Conservation (phyloP, 1,284 basidiomycete genomes). For the Tylopilus sp. region DNA sequence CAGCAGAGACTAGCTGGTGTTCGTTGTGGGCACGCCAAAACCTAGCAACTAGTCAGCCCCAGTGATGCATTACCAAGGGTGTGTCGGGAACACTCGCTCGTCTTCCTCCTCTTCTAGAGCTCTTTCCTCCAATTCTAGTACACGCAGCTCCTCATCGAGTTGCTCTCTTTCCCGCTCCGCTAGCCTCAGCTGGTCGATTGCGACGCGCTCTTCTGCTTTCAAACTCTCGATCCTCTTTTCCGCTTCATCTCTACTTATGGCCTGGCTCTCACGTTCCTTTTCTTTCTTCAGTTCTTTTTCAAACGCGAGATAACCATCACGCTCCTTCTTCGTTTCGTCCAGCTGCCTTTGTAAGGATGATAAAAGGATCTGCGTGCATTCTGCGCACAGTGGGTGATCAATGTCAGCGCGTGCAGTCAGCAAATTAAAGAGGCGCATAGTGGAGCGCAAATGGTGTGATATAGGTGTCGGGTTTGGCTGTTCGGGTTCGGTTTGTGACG, state of each 20-base stretch:
- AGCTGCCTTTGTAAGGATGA: conserved; percentile 76
- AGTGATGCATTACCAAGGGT: background rate
- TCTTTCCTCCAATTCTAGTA: conserved; percentile 73
- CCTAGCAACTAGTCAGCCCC: conserved; percentile 39
- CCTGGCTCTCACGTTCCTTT: conserved; percentile 62
- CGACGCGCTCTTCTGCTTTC: conserved; percentile 68
- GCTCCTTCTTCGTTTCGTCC: conserved; percentile 86
- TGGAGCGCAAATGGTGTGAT: conserved; percentile 73
- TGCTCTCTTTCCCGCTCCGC: conserved; percentile 73
- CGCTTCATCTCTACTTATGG: conserved; percentile 56
- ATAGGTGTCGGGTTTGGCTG: conserved; percentile 66
- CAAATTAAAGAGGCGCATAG: conserved; percentile 72
- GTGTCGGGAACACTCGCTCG: conserved; percentile 51
- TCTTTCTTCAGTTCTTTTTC: conserved; percentile 82
- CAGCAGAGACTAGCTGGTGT: conserved; percentile 60
- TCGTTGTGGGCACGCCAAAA: conserved; percentile 83
- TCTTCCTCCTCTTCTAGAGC: conserved; percentile 73
- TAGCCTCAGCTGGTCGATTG: conserved; percentile 69
- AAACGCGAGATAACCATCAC: conserved; percentile 90
- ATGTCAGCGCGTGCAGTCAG: conserved; percentile 79
- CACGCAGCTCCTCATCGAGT: conserved; percentile 69
- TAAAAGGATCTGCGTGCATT: conserved; percentile 86
- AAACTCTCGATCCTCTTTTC: conserved; percentile 70
- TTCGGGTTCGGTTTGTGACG: conserved; percentile 42
- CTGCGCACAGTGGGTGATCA: conserved; percentile 93